Base-by-base conservation (phyloP, 1,139 yeast species). In the Suhomyces panamericanus region DNA sequence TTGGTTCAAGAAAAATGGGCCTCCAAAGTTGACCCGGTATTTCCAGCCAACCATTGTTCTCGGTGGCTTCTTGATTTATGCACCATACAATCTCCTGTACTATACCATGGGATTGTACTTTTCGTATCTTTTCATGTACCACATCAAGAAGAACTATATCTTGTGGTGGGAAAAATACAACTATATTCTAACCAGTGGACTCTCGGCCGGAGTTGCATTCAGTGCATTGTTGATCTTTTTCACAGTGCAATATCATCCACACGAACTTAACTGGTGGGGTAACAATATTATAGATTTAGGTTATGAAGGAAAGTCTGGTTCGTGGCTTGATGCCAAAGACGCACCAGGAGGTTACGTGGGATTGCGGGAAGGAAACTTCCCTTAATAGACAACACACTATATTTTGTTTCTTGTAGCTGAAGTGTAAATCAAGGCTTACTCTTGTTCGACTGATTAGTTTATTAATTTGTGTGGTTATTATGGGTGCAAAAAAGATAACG, bases 91-190 rank as follows among this genome's bases (percentile, higher is more conserved):
- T 59, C 57, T 82, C 49, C 69, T 75, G 62, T 83, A 80, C 63
- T 69, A 66, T 51, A 74, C 80, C 15, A 77, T 78, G 24, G 83
- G 83, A 17, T 59, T 78, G 41, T 71, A 75, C 48, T 57, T 76
- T 26, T 70, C 80, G 11, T 72, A 64, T 46, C 53, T 68, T 27
- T 83, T 83, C 66, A 82, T 80, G 80, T 70, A 71, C 56, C 65
- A 69, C 58, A 63, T 81, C 53, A 78, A 73, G 52, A 70, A 65
- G 52, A 69, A 77, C 49, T 78, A 75, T 55, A 53, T 69, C 16
- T 63, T 70, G 22, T 78, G 86, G 84, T 82, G 85, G 83, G 82
- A 78, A 49, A 80, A 78, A 60, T 84, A 82, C 63, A 81, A 79
- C 55, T 84, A 83, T 58, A 75, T 84, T 10, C 63, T 83, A 31